Evolutionary conservation across 805 yeast genomes (phyloP), one percentile per base, ranked within the genome.

Genomic region (Candida cerambycidarum): DNA sequence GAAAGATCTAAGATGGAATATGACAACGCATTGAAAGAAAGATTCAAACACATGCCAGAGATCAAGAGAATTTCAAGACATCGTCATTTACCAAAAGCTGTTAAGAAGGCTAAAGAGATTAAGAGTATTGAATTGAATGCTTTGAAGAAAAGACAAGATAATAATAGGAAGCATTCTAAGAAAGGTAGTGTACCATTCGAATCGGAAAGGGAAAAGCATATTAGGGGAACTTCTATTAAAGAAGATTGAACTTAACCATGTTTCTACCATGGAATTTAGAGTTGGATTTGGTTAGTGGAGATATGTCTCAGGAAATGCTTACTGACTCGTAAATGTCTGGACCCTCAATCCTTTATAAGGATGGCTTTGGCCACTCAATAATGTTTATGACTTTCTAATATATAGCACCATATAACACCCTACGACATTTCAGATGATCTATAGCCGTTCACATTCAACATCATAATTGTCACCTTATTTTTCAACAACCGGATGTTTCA

Each of bases 1-100:
- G 85, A 88, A 65, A 79, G 93, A 61, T 67, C 82, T 54, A 87
- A 88, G 64, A 69, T 89, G 55, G 97, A 92, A 64, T 92, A 93
- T 65, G 96, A 89, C 61, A 86, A 80, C 41, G 92, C 95, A 38
- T 77, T 93, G 63, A 90, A 90, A 65, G 95, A 92, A 58, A 78
- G 96, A 60, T 93, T 79, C 75, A 87, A 87, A 69, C 83, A 83
- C 69, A 90, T 93, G 98, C 99, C 99, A 1, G 99, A 93, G 65
- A 85, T 93, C 57, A 80, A 80, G 58, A 78, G 97, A 55, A 93
- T 93, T 48, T 70, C 89, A 21, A 80, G 90, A 64, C 98, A 93
- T 67, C 81, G 99, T 63, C 97, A 93, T 61, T 74, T 92, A 41
- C 99, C 99, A 16, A 69, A 70, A 45, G 86, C 84, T 38, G 79